Base-by-base conservation (phyloP, 2,329 filamentous ascomycete species). In the Cercospora citrullina region DNA sequence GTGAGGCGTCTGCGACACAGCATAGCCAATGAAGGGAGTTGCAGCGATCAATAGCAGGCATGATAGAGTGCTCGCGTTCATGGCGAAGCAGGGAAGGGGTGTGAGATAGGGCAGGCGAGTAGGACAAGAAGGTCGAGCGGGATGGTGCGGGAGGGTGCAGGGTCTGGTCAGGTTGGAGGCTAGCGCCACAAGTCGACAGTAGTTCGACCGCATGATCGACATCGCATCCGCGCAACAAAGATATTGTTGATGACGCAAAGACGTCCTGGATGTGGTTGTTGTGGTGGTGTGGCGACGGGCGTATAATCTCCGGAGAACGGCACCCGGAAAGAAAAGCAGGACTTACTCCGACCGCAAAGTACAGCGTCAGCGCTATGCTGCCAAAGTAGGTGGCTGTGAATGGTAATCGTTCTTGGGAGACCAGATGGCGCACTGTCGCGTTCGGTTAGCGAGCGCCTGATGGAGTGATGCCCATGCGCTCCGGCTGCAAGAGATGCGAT, bases 381-480 rank as follows among this genome's bases (percentile, higher is more conserved):
- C 94, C 93, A 83, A 98, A 97, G 84, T 98, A 98, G 69, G 93
- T 91, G 55, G 90, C 91, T 31, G 94, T 97, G 79, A 98, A 98
- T 3, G 95, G 95, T 70, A 98, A 83, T 74, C 95, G 89, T 75
- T 93, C 86, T 64, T 90, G 88, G 66, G 94, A 98, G 66, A 93
- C 82, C 72, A 98, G 87, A 81, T 99, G 95, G 75, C 89, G 89
- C 69, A 89, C 83, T 84, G 70, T 64, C 59, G 63, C 51, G 57
- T 59, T 55, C 66, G 61, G 68, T 73, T 67, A 73, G 73, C 70
- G 33, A 63, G 63, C 62, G 61, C 39, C 51, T 60, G 30, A 30
- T 42, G 59, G 36, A 63, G 62, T 65, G 66, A 57, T 36, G 64
- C 63, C 61, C 62, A 63, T 66, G 48, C 57, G 65, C 18, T 33